Evolutionary conservation across 2,329 filamentous ascomycete species (phyloP).

Genomic region (Neofusicoccum sp.): DNA sequence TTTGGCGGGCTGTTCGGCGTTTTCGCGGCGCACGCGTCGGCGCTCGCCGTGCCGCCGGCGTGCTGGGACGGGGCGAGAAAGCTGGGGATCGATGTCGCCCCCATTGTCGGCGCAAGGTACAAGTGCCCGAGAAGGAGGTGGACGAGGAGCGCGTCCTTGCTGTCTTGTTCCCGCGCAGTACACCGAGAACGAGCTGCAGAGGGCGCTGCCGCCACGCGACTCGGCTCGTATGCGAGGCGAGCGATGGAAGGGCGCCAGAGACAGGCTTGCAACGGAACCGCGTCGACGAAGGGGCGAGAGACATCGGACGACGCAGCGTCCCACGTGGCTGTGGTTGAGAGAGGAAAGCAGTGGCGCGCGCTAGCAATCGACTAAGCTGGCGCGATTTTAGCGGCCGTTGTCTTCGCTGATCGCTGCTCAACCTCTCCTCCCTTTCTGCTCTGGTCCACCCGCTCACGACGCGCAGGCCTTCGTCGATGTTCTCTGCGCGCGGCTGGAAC

Average conservation of each 20-base stretch:
- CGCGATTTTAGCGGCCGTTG: conserved; percentile 10
- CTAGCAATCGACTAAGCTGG: background rate
- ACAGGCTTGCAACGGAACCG: background rate
- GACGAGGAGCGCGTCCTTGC: background rate
- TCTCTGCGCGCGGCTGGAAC: conserved; percentile 1
- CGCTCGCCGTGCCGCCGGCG: background rate
- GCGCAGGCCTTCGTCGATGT: background rate
- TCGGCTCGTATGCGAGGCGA: background rate
- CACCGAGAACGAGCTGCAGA: background rate
- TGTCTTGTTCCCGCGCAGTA: background rate
- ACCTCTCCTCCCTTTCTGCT: background rate
- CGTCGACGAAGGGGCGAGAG: background rate
- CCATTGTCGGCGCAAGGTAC: background rate
- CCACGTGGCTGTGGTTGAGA: background rate
- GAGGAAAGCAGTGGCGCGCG: background rate
- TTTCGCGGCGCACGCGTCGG: background rate
- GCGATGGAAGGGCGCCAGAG: background rate
- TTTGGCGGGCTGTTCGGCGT: background rate
- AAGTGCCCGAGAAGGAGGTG: background rate
- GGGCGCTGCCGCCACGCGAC: background rate
- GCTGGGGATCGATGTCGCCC: background rate
- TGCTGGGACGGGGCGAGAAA: background rate
- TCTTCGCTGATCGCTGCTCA: background rate
- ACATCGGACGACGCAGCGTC: background rate
- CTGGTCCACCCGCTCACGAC: background rate